Base-by-base conservation (phyloP, 2,329 filamentous ascomycete genomes). In the Alternaria sp. region DNA sequence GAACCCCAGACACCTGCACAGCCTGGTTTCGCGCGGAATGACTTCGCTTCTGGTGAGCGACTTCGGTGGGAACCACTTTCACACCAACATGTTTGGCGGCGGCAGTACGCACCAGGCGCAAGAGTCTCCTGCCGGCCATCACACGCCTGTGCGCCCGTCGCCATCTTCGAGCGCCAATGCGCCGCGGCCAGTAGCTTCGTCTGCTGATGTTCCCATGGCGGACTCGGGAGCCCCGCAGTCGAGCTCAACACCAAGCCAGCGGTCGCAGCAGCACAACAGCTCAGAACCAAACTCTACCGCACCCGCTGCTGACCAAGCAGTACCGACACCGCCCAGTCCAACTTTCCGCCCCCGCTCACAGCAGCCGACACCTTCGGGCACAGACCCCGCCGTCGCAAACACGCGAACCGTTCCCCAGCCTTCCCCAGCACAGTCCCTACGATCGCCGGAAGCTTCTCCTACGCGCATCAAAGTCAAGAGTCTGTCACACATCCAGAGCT, bases 401-500 rank as follows among this genome's bases (percentile, higher is more conserved):
- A 57, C 72, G 15, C 73, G 71, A 53, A 58, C 72, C 20, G 66
- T 71, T 18, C 71, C 75, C 30, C 72, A 75, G 49, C 71, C 69
- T 28, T 76, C 75, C 4, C 76, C 75, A 33, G 65, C 71, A 61
- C 60, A 65, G 20, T 63, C 71, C 62, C 30, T 79, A 57, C 73
- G 71, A 28, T 73, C 76, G 37, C 70, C 76, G n/a, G 67, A 70
- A 33, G 73, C 76, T 54, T 70, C 78, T 14, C 64, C 76, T 18
- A 69, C 75, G 66, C 84, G 87, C 63, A 92, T 98, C 75, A 91
- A 92, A 77, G 90, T 99, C 46, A 92, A 92, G 74, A 94, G 97
- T 79, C 85, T 99, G 54, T 91, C 91, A 45, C 96, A 99, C 76
- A 95, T 99, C 65, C 92, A 96, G 78, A 93, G 88, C 76, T 91